A percentile compares a stretch with the other conserved stretches of the same genome.
These are phyloP conservation scores for Sarocladium kiliense DNA, from an alignment of 2,329 filamentous ascomycete genomes.

Conservation along the genomic window DNA sequence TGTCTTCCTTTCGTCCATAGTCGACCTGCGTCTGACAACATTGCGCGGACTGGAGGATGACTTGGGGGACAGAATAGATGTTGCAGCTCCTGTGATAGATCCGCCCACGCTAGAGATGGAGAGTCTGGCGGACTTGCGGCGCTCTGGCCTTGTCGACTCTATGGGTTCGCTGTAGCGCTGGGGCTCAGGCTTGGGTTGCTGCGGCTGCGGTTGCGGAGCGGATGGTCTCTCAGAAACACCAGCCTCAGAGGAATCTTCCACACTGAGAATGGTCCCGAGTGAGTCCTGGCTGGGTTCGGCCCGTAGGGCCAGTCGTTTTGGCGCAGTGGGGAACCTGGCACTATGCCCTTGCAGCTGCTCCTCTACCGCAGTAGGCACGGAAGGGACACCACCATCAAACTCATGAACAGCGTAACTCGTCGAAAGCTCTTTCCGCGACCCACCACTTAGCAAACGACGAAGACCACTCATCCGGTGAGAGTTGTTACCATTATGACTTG, in stretches of 20 bases:
- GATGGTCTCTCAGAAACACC: slow-evolving; percentile 21
- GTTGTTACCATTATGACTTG: neutral
- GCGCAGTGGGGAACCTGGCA: slow-evolving; percentile 19
- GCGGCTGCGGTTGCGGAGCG: slow-evolving; percentile 9
- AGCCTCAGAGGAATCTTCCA: slow-evolving; percentile 29
- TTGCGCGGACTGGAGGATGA: slow-evolving; percentile 9
- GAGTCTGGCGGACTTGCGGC: neutral
- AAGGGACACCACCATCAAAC: slow-evolving; percentile 6
- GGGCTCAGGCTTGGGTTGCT: slow-evolving; percentile 12
- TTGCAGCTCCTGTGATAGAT: slow-evolving; percentile 15
- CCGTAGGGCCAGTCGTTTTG: slow-evolving; percentile 31
- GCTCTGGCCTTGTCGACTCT: slow-evolving; percentile 11
- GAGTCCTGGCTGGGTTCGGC: slow-evolving; percentile 41
- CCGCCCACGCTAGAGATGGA: slow-evolving; percentile 5
- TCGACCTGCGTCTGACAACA: neutral
- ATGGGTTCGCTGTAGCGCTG: neutral
- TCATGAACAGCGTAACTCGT: slow-evolving; percentile 5
- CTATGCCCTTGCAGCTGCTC: slow-evolving; percentile 11
- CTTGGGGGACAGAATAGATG: slow-evolving; percentile 14
- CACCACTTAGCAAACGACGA: slow-evolving; percentile 1
- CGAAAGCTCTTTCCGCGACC: neutral
- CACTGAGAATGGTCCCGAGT: slow-evolving; percentile 44
- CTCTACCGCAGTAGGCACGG: slow-evolving; percentile 10
- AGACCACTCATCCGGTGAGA: neutral
- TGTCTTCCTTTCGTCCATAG: neutral